Base-by-base conservation (phyloP, 1,139 yeast genomes). In the Blastobotrys arbuscula region DNA sequence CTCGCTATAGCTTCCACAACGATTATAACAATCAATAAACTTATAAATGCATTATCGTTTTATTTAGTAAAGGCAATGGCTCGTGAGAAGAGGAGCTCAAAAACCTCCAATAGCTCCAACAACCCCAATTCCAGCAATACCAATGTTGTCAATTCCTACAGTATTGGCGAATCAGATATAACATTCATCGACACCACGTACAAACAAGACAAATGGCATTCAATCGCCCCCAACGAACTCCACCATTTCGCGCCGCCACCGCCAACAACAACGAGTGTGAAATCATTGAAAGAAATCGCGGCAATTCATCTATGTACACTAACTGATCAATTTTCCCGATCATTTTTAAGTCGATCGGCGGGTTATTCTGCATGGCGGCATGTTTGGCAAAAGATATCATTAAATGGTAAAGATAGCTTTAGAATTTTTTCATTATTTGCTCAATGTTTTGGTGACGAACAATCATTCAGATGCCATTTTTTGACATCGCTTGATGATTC, bases 341-440 rank as follows among this genome's bases (percentile, higher is more conserved):
- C 42, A 24, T 21, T 39, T 15, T 31, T 39, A n/a, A 24, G 19
- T 9, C 9, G 12, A 18, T 39, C 31, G 3, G 20, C 33, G 2
- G 12, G 5, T 2, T 24, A 15, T 19, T 39, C 28, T 20, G 23
- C n/a, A 6, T 61, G 66, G 63, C 48, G 50, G 33, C 44, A 42
- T 12, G 62, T 62, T 7, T 62, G 65, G 66, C 45, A 47, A 28
- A 38, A 44, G 39, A 42, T 61, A 18, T 53, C 61, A 20, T 38
- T 26, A n/a, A 37, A 43, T 9, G 62, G 63, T 13, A 46, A 44
- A 12, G 66, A 62, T 42, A 55, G 61, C n/a, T 61, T 55, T 45
- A 45, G 44, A 23, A 39, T 59, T 39, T 61, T 59, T 43, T 50
- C 50, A 15, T 46, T 54, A 26, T 62, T 62, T 49, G 54, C 56